Base-by-base conservation (phyloP, 768 basidiomycete species). In the Guyanaporus albipodus region DNA sequence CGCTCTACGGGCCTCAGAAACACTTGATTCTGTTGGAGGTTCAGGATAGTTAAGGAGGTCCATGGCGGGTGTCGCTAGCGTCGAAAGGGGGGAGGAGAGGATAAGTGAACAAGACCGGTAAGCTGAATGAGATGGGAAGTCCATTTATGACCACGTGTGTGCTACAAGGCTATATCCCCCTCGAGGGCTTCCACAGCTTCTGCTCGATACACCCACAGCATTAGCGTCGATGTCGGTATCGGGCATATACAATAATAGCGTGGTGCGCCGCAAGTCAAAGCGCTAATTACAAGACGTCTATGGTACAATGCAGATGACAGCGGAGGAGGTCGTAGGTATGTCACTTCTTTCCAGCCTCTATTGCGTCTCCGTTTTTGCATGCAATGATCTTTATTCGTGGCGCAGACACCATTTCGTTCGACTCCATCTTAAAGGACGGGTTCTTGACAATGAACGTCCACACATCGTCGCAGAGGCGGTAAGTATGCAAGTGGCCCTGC, bases 401-500 rank as follows among this genome's bases (percentile, higher is more conserved):
- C 5, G 87, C 77, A 32, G 66, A 71, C 47, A 91, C 81, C 64
- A 82, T 72, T 61, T 90, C 85, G 65, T 87, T 88, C 54, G 83
- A 80, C 67, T 99, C 96, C 86, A 98, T 92, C 71, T 97, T 97
- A 72, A 99, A 95, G 14, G 73, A 72, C 8, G 94, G 87, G 57
- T 94, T 84, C 67, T 92, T 90, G 41, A 97, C 88, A 52, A 95
- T 89, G 68, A 98, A 99, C 43, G 95, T 98, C 96, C 96, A 98
- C 38, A 98, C 95, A 62, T 94, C 93, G 70, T 95, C 92, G 66
- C 90, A 91, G 4, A 91, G 76, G 8, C 91, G 82, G 67, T 96
- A 99, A 2, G 92, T 97, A 55, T 87, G 80, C 44, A 98, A 70
- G 63, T 94, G 88, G 15, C 92, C 95, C 91, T 90, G 53, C 11